Conservation (phyloP, 306 rosid species). For the Acmispon strigosus region DNA sequence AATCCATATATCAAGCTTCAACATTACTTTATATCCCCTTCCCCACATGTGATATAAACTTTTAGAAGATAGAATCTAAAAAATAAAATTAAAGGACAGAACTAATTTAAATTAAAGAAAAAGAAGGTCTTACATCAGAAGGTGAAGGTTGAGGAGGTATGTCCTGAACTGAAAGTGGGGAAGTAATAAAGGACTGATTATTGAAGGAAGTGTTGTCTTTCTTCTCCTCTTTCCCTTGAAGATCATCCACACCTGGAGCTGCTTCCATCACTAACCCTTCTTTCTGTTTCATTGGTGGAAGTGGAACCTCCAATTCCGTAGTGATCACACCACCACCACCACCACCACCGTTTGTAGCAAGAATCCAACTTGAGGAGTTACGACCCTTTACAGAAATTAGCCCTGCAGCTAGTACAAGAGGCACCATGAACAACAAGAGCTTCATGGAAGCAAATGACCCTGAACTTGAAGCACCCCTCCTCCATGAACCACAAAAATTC, state of each 20-base stretch:
- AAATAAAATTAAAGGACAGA: neutral
- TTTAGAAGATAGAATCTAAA: too few species aligned
- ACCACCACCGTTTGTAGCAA: too few species aligned
- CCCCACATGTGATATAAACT: too few species aligned
- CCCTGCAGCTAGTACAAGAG: slow-evolving; percentile 52
- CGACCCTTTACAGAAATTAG: slow-evolving; percentile 55
- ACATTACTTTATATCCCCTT: too few species aligned
- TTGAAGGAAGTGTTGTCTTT: slow-evolving; percentile 17
- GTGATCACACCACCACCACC: neutral
- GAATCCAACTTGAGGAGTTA: slow-evolving; percentile 28
- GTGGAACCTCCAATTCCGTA: slow-evolving; percentile 8
- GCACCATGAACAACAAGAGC: slow-evolving; percentile 40
- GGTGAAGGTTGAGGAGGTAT: slow-evolving; percentile 12
- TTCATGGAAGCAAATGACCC: slow-evolving; percentile 30
- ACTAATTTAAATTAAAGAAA: neutral
- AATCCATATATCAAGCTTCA: too few species aligned
- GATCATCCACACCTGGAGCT: neutral
- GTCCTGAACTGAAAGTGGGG: slow-evolving; percentile 34
- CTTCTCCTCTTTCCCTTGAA: too few species aligned
- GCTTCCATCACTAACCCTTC: too few species aligned
- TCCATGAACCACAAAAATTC: slow-evolving; percentile 17
- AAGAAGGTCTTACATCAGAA: slow-evolving; percentile 37
- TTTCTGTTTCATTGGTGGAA: too few species aligned
- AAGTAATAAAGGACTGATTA: slow-evolving; percentile 48
- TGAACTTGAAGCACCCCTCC: neutral